Conservation (phyloP, 1,284 basidiomycete species). For the Coniferiporia sulphurascens region DNA sequence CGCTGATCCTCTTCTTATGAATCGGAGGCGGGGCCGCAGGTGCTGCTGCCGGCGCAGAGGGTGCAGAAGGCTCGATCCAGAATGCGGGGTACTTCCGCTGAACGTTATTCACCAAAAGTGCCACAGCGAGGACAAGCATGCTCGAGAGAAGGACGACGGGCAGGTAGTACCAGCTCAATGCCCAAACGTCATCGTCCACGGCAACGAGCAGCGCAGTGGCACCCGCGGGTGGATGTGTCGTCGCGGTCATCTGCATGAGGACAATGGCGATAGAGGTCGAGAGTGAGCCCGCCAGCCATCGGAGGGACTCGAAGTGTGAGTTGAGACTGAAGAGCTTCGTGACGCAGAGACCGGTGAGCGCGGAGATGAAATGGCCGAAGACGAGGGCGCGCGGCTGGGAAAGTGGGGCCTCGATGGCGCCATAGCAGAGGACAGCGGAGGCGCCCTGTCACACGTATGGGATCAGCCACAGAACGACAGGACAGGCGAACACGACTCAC, state of each 20-base stretch:
- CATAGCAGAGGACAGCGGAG: conserved; percentile 55
- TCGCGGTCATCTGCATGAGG: conserved; percentile 51
- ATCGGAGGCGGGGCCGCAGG: no score
- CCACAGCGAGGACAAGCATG: conserved; percentile 45
- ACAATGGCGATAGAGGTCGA: conserved; percentile 47
- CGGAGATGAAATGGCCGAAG: conserved; percentile 51
- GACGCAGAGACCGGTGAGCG: conserved; percentile 47
- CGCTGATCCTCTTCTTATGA: no score
- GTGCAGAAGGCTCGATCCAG: conserved; percentile 35
- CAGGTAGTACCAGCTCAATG: conserved; percentile 58
- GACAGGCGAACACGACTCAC: conserved; percentile 27
- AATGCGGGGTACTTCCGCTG: conserved; percentile 54
- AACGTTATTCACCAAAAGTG: conserved; percentile 53
- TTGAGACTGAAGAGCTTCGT: conserved; percentile 50
- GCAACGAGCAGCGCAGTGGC: conserved; percentile 45
- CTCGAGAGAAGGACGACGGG: conserved; percentile 54
- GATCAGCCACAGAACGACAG: not conserved
- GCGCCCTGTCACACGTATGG: conserved; percentile 40
- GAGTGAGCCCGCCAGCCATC: conserved; percentile 54
- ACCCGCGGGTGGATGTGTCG: conserved; percentile 61
- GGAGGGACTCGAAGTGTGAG: conserved; percentile 36
- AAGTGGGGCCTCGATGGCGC: conserved; percentile 53
- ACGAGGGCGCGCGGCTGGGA: conserved; percentile 56
- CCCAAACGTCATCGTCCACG: conserved; percentile 39
- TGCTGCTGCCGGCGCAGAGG: conserved; percentile 1